These are phyloP conservation scores for Aspergillus intermedius DNA, from an alignment of 2,329 filamentous ascomycete species.

Conservation along the genomic window DNA sequence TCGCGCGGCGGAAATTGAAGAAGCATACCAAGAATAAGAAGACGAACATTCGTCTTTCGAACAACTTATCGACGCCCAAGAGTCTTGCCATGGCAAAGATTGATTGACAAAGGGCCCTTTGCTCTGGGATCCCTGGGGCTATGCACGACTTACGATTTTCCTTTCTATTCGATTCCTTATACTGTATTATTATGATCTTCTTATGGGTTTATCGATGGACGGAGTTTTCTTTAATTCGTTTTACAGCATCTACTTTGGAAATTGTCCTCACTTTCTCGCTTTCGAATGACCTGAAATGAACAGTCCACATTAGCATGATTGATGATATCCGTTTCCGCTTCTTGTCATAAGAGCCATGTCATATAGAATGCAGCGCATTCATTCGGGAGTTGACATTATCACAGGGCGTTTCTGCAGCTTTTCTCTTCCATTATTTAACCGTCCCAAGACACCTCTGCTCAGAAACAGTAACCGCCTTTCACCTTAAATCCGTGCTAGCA, in stretches of 20 bases:
- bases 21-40: constrained; percentile 80
- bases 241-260: not conserved
- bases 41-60: constrained; percentile 65
- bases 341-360: not conserved
- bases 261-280: too few species aligned
- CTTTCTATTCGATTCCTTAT: not conserved
- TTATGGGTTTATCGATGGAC: not conserved
- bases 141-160: not conserved
- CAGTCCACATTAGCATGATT: not conserved
- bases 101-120: constrained; percentile 45
- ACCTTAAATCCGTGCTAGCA: too few species aligned
- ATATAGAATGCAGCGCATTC: not conserved
- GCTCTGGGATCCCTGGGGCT: not conserved
- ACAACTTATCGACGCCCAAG: constrained; percentile 69
- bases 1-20: constrained; percentile 79
- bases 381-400: not conserved
- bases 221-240: not conserved
- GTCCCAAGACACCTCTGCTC: too few species aligned
- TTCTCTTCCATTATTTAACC: too few species aligned
- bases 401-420: too few species aligned
- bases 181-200: not conserved
- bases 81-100: constrained; percentile 67
- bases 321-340: not conserved
- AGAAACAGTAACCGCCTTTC: too few species aligned
- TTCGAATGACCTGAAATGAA: not conserved